These are phyloP conservation scores for Erythrobasidium hasegawianum DNA, from an alignment of 1,284 basidiomycete genomes.

Conservation along the genomic window DNA sequence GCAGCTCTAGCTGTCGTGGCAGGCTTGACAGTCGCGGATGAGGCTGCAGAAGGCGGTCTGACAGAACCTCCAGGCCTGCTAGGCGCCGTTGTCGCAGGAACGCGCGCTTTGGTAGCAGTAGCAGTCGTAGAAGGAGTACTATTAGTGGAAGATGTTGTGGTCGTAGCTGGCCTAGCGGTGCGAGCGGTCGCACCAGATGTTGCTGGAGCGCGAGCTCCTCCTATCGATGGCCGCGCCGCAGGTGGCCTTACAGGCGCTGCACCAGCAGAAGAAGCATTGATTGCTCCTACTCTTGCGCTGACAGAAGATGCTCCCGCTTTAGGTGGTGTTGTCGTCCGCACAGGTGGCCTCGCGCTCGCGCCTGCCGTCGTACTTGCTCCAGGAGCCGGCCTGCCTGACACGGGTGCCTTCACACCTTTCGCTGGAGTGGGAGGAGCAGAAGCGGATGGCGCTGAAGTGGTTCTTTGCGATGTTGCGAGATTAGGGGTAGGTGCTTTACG, in stretches of 20 bases:
- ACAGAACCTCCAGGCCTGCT: background rate
- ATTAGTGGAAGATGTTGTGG: background rate
- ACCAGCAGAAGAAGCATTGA: background rate
- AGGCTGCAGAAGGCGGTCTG: slow-evolving; percentile 11
- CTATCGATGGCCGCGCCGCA: slow-evolving; percentile 1
- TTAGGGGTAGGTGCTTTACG: too few species aligned
- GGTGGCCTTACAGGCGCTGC: background rate
- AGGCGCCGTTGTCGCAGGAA: background rate
- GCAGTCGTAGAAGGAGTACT: slow-evolving; percentile 3
- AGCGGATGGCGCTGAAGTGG: too few species aligned
- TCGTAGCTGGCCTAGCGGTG: background rate
- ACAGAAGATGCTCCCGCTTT: too few species aligned
- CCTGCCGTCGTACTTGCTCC: too few species aligned
- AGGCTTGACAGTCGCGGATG: too few species aligned
- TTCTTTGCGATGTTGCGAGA: too few species aligned
- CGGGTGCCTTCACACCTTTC: too few species aligned
- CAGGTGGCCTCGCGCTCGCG: too few species aligned
- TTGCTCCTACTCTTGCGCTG: too few species aligned
- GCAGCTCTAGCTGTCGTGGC: background rate
- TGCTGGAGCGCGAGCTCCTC: background rate
- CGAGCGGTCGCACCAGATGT: slow-evolving; percentile 6
- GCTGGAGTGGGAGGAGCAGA: too few species aligned
- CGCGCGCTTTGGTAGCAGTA: background rate
- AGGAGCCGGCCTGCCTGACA: too few species aligned
- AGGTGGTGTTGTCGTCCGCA: too few species aligned